Evolutionary conservation across 139 green algal genomes (phyloP), one percentile per base, ranked within the genome.

Genomic region (Picochlorum sp.): DNA sequence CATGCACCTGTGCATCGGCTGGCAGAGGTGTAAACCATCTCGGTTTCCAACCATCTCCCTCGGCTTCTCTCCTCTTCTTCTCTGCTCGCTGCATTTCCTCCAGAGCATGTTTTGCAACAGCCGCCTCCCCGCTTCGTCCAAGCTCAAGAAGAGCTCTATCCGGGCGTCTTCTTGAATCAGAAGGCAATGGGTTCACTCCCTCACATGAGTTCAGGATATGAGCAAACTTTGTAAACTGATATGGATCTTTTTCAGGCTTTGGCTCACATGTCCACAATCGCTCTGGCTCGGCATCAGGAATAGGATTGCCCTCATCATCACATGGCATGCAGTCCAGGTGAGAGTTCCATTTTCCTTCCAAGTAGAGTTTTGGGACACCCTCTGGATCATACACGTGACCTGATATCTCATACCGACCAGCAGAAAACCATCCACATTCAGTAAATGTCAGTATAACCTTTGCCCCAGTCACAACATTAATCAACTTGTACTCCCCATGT

Each of bases 381-480:
- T 66, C 60, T 21, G 15, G 30, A 4, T 66, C 38, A 20, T 66
- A 49, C 10, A 66, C 34, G 8, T 28, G 52, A 24, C 60, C 60
- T 45, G 60, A 66, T 44, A 78, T 73, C 79, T 90, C 81, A 67
- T 96, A 88, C 6, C 87, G 75, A 0, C 86, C 87, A 16, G 70
- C 66, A 54, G 82, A 78, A 69, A 97, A 97, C 91, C 91, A 97
- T 55, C 91, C 91, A 72, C 91, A 97, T 18, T 87, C 82, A 37
- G 77, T 87, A 81, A 95, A 96, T 30, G 87, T 82, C 55, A 98
- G 72, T 37, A 83, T 74, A 24, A 71, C 80, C 57, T 77, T 84
- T 49, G 80, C 83, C 4, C 89, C 88, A 4, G 81, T 93, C 49
- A 73, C 87, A 21, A 68, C 45, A 78, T 95, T 96, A 58, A 74